Evolutionary conservation across 2,329 filamentous ascomycete species (phyloP).

Genomic region (Epichloe scottii): DNA sequence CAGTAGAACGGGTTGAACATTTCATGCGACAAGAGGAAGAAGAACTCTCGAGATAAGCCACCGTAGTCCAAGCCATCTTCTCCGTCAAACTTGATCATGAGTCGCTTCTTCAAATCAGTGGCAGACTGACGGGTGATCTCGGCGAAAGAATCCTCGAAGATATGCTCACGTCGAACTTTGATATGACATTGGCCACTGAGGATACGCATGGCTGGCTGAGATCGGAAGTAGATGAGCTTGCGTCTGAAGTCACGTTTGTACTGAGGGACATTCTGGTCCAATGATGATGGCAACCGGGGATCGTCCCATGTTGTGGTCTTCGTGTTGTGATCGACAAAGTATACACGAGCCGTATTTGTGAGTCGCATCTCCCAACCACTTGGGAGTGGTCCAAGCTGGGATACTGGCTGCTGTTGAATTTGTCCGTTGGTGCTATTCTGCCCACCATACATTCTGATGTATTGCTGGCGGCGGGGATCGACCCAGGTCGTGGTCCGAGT

Average conservation of each 20-base stretch:
- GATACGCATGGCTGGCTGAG: constrained; percentile 90
- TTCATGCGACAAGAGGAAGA: constrained; percentile 97
- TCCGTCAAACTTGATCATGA: constrained; percentile 99
- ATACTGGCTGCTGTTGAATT: constrained; percentile 95
- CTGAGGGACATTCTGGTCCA: constrained; percentile 96
- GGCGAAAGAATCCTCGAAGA: constrained; percentile 97
- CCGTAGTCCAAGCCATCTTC: constrained; percentile 97
- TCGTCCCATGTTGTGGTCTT: constrained; percentile 99
- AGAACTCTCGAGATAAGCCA: constrained; percentile 95
- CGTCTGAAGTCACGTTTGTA: constrained; percentile 98
- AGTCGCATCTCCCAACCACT: constrained; percentile 99
- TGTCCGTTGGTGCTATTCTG: constrained; percentile 74
- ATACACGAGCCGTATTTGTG: constrained; percentile 93
- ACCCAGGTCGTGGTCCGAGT: constrained; percentile 98
- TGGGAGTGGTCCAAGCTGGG: constrained; percentile 84
- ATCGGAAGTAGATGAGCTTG: constrained; percentile 98
- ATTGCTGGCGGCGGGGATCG: constrained; percentile 91
- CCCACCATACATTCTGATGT: constrained; percentile 92
- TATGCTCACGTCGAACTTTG: constrained; percentile 90
- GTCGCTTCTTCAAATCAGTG: constrained; percentile 88
- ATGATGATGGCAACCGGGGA: constrained; percentile 81
- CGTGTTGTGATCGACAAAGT: constrained; percentile 98
- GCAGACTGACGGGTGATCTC: constrained; percentile 96
- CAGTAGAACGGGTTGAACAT: constrained; percentile 99
- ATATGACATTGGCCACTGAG: constrained; percentile 95